Evolutionary conservation across 257 asterid species (phyloP).

Genomic region (Verbascum thapsus): DNA sequence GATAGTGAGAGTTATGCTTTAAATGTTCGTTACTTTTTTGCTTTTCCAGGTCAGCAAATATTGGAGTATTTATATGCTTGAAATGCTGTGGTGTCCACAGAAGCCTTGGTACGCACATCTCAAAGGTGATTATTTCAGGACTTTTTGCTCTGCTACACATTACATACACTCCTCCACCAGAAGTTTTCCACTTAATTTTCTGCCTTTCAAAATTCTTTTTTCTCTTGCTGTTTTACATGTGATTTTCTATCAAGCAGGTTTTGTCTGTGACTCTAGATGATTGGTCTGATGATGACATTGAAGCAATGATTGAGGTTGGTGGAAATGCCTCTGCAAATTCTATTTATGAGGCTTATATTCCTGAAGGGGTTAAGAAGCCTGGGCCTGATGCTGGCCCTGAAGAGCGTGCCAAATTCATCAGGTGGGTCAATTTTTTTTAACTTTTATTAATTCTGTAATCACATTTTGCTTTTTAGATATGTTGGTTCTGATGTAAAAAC

Average conservation of each 20-base stretch:
- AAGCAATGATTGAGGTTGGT: slow-evolving; percentile 90
- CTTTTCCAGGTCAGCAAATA: slow-evolving; percentile 76
- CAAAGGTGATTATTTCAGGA: slow-evolving; percentile 58
- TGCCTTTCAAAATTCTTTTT: neutral
- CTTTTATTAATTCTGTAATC: slow-evolving; percentile 6
- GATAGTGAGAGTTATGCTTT: neutral
- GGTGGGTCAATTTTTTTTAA: slow-evolving; percentile 40
- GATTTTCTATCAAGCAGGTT: slow-evolving; percentile 54
- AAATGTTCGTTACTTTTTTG: neutral
- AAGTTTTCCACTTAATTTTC: neutral
- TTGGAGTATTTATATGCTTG: slow-evolving; percentile 92
- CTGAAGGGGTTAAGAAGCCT: slow-evolving; percentile 84
- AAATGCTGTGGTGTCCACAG: slow-evolving; percentile 93
- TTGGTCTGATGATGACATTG: slow-evolving; percentile 90
- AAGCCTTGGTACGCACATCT: slow-evolving; percentile 79
- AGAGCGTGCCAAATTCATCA: slow-evolving; percentile 72
- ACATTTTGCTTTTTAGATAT: neutral
- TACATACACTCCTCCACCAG: slow-evolving; percentile 4
- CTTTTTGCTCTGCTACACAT: neutral
- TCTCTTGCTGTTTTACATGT: neutral
- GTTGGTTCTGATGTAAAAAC: neutral
- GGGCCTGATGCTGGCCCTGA: slow-evolving; percentile 80
- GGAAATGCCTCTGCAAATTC: slow-evolving; percentile 92
- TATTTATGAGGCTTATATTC: slow-evolving; percentile 91
- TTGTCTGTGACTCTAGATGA: slow-evolving; percentile 97